These are phyloP conservation scores for Phytophthora crassamura DNA, from an alignment of 352 stramenopile genomes.

Conservation along the genomic window DNA sequence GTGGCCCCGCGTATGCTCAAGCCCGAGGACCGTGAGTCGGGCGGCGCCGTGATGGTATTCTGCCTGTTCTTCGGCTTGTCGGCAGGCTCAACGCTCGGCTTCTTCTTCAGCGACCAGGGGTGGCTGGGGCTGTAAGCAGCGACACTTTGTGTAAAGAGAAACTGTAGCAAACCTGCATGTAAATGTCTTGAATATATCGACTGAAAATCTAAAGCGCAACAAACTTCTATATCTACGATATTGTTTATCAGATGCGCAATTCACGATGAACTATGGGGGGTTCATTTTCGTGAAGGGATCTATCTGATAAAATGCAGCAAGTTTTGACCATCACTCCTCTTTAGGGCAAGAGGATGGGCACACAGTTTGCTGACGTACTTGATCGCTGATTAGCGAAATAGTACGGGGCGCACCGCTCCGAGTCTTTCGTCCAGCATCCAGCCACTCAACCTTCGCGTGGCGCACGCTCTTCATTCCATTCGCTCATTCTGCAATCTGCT, in stretches of 20 bases:
- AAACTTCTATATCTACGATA: too few relatives aligned
- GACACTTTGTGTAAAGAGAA: background rate
- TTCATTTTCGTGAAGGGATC: background rate
- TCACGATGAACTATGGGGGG: too few relatives aligned
- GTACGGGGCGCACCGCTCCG: background rate
- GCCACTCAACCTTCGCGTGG: background rate
- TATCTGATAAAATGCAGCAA: background rate
- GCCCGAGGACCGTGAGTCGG: constrained; percentile 53
- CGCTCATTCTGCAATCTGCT: constrained; percentile 11
- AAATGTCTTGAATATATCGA: background rate
- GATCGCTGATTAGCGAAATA: constrained; percentile 11
- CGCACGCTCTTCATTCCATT: background rate
- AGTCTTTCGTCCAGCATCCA: background rate
- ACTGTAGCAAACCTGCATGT: background rate
- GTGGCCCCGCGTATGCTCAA: constrained; percentile 47
- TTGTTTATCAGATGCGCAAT: too few relatives aligned
- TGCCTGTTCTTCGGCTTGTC: constrained; percentile 55
- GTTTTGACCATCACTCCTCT: background rate
- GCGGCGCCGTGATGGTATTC: constrained; percentile 52
- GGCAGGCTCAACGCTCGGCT: constrained; percentile 47
- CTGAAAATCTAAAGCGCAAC: background rate
- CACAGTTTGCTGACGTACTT: constrained; percentile 2
- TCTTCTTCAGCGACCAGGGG: constrained; percentile 44
- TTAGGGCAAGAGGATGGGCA: background rate
- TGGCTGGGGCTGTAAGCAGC: constrained; percentile 42